These are phyloP conservation scores for Verticillium zaregamsianum DNA, from an alignment of 2,329 filamentous ascomycete species.

Conservation along the genomic window DNA sequence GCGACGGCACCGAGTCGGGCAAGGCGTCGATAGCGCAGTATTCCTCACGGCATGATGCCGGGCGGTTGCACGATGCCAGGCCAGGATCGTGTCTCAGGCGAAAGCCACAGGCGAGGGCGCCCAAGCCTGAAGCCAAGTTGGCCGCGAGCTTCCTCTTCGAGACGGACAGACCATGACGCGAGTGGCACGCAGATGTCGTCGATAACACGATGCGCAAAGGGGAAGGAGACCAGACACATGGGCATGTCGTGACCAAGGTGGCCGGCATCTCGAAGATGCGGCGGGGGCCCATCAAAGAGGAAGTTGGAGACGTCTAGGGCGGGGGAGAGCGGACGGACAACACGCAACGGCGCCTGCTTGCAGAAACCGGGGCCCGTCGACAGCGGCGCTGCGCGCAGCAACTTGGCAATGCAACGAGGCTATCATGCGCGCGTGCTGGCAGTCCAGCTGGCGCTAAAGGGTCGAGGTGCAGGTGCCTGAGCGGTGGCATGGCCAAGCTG, in stretches of 20 bases:
- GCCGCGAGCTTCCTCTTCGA: background rate
- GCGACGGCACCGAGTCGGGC: background rate
- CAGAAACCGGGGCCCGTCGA: background rate
- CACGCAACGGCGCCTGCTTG: background rate
- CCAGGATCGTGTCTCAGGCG: background rate
- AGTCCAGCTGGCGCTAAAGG: background rate
- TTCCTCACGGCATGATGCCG: background rate
- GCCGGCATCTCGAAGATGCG: slow-evolving; percentile 3
- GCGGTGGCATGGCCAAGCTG: background rate
- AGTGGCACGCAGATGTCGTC: slow-evolving; percentile 48
- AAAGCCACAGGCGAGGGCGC: background rate
- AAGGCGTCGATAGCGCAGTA: background rate
- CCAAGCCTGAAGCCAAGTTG: background rate
- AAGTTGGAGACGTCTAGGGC: background rate
- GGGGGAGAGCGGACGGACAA: background rate
- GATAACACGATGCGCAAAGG: slow-evolving; percentile 41
- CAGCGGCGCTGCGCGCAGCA: background rate
- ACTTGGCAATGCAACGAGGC: slow-evolving; percentile 12
- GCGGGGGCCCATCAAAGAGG: slow-evolving; percentile 6
- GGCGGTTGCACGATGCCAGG: background rate
- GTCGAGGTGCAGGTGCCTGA: background rate
- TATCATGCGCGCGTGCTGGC: background rate
- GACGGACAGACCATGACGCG: background rate
- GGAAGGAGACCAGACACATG: slow-evolving; percentile 3
- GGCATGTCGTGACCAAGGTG: slow-evolving; percentile 7